Evolutionary conservation across 2,329 filamentous ascomycete genomes (phyloP).

Genomic region (Arthroderma sp.): DNA sequence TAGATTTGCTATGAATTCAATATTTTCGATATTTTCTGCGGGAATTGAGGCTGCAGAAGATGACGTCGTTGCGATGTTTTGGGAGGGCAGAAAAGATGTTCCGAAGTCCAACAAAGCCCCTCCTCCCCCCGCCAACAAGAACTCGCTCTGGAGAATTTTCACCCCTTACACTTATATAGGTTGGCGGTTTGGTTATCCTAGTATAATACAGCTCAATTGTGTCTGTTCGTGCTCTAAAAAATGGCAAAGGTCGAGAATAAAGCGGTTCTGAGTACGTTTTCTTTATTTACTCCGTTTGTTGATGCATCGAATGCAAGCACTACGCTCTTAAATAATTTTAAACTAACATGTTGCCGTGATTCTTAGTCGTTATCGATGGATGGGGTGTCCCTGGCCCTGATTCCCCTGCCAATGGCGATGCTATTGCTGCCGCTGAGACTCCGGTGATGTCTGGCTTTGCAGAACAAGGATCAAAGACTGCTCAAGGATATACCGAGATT

Average conservation of each 20-base stretch:
- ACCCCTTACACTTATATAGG: not conserved
- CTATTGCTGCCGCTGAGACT: constrained; percentile 84
- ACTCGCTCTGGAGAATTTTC: not conserved
- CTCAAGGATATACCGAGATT: constrained; percentile 78
- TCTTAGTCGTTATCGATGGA: constrained; percentile 89
- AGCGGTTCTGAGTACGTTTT: constrained; percentile 51
- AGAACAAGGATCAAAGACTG: constrained; percentile 52
- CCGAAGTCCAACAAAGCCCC: not conserved
- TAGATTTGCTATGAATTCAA: not conserved
- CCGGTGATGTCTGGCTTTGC: constrained; percentile 86
- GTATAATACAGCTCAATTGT: not conserved
- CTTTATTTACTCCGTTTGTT: constrained; percentile 14
- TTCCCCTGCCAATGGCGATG: constrained; percentile 81
- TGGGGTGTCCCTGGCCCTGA: constrained; percentile 79
- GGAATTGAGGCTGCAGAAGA: not conserved
- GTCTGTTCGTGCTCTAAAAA: not conserved
- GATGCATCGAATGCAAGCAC: constrained; percentile 12
- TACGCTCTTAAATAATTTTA: constrained; percentile 15
- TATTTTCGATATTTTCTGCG: not conserved
- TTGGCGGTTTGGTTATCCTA: not conserved
- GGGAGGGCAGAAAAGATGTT: not conserved
- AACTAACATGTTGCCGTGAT: constrained; percentile 9
- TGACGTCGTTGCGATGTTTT: constrained; percentile 4
- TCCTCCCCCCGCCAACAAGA: not conserved
- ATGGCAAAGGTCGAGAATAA: constrained; percentile 51